Base-by-base conservation (phyloP, 2,329 filamentous ascomycete species). In the Scopulariopsis brevicaulis region DNA sequence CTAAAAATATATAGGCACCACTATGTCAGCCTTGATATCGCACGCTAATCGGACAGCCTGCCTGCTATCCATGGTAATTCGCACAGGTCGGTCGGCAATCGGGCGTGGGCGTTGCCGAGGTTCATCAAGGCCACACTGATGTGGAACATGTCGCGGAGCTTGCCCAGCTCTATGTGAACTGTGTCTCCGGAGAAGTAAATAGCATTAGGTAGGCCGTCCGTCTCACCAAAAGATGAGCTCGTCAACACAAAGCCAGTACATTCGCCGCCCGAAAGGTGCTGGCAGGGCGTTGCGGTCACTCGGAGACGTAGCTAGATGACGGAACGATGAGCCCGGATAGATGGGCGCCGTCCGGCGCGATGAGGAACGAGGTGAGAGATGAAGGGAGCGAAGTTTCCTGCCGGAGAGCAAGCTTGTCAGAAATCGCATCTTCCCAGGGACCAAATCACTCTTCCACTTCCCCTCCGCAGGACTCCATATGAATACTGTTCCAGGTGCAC, bases 131-230 rank as follows among this genome's bases (percentile, higher is more conserved):
- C 73, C 7, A 67, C 68, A 4, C 63, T 61, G 11, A 77, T 60
- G 55, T 76, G 69, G 55, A 64, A 77, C 50, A 59, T 60, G 1
- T 71, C 65, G 1, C 64, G 58, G 43, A 77, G 72, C 6, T 61
- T 52, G 1, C 63, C 59, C 4, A 75, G 65, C 61, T 77, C 74
- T 1, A 76, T 63, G 58, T 78, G 77, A 3, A 78, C 69, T 0
- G 76, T 80, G 59, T 79, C 77, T 0, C 77, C 76, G 0, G 75
- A 71, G 63, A 79, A 75, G 60, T 73, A 80, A 7, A 79, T 70
- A 1, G 70, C 76, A 57, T 78, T 78, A 0, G 72, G 75, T 0
- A 62, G 62, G 0, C 72, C 71, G 4, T 71, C 64, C 5, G 63
- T 61, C 10, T 60, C 57, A 1, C 76, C 75, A 46, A 79, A 77